Evolutionary conservation across 108 stramenopile genomes (phyloP).

Genomic region (Skeletonema costatum): DNA sequence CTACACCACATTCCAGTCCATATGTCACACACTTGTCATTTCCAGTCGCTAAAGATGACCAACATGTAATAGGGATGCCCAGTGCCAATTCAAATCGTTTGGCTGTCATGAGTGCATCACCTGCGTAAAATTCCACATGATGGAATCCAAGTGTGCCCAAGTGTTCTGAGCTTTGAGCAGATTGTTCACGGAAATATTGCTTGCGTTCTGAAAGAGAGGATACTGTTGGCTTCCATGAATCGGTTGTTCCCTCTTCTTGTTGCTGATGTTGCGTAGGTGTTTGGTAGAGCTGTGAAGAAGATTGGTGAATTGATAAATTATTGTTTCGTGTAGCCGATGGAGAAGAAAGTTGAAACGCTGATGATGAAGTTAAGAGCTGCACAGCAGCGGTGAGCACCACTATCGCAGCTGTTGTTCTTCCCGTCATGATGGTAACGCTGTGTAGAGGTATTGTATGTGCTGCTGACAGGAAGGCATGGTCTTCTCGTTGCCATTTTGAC

Average conservation of each 20-base stretch:
- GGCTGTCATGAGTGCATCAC: conserved; percentile 54
- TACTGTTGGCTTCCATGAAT: conserved; percentile 28
- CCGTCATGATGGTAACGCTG: neutral
- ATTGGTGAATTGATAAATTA: neutral
- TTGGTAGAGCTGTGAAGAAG: neutral
- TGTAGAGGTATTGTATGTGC: neutral
- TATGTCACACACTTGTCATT: conserved; percentile 66
- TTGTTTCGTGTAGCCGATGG: neutral
- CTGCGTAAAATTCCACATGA: conserved; percentile 71
- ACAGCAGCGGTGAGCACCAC: neutral
- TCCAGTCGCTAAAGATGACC: conserved; percentile 55
- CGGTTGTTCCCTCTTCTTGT: neutral
- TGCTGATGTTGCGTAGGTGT: neutral
- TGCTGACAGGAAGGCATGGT: too few species aligned
- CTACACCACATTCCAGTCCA: conserved; percentile 51
- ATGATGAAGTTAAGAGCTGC: neutral
- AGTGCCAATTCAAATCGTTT: conserved; percentile 51
- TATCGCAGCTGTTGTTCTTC: neutral
- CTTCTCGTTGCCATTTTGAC: too few species aligned
- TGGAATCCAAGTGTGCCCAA: conserved; percentile 62
- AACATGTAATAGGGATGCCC: conserved; percentile 59
- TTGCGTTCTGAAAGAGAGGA: conserved; percentile 28
- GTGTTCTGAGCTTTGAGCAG: conserved; percentile 25
- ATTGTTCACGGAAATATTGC: conserved; percentile 12
- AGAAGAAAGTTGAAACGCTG: neutral